Percentiles rank a stretch among this genome's conserved stretches.
Evolutionary conservation across 805 yeast genomes (phyloP).

Genomic region (Kluyveromyces aestuarii): DNA sequence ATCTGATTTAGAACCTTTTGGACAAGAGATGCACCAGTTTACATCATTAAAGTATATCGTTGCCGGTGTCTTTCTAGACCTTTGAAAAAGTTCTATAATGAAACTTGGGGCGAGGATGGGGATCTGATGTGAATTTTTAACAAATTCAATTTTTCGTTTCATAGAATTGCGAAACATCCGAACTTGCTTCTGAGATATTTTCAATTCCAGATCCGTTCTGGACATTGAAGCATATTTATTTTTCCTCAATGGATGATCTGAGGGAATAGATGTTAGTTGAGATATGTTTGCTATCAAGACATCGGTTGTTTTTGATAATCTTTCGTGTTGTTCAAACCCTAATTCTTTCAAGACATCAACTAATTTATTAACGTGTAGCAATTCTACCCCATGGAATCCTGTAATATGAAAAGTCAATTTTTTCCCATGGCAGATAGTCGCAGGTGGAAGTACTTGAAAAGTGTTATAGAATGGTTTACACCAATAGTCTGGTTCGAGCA

Average conservation of each 20-base stretch:
- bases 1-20: conserved; percentile 19
- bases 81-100: conserved; percentile 17
- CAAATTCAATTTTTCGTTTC: conserved; percentile 26
- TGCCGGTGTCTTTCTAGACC: conserved; percentile 4
- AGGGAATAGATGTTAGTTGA: conserved; percentile 20
- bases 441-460: conserved; percentile 23
- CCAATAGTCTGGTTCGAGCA: conserved; percentile 52
- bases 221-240: conserved; percentile 24
- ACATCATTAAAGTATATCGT: conserved; percentile 18
- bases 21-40: conserved; percentile 28
- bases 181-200: conserved; percentile 9
- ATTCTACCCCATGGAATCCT: conserved; percentile 73
- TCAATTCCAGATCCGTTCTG: conserved; percentile 6
- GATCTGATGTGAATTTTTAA: conserved; percentile 21
- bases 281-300: conserved; percentile 23
- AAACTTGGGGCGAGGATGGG: conserved; percentile 28
- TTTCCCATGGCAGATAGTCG: conserved; percentile 10
- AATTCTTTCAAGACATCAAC: conserved; percentile 40
- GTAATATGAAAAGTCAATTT: conserved; percentile 31
- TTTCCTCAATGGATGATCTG: conserved; percentile 20
- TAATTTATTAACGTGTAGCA: conserved; percentile 59
- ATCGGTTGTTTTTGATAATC: conserved; percentile 24
- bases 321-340: conserved; percentile 19
- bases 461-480: conserved; percentile 39
- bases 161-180: conserved; percentile 25